Base-by-base conservation (phyloP, 2,329 filamentous ascomycete genomes). In the Xylaria sp. region DNA sequence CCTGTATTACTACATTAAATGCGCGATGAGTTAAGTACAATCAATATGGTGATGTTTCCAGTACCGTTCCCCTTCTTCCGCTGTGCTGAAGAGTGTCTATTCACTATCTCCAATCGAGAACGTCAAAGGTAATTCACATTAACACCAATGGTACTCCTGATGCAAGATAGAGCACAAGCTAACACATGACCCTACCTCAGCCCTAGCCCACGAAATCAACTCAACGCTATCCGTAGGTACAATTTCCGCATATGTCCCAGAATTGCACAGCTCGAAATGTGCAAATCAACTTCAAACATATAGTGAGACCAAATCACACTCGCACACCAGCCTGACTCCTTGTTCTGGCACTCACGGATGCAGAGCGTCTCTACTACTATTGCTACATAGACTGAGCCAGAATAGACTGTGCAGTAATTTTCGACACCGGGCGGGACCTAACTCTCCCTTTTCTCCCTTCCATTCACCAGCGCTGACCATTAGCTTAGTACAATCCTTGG, bases 21-120 rank as follows among this genome's bases (percentile, higher is more conserved):
- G n/a, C 34, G 15, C 46, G 25, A 60, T 67, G 48, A 60, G 4
- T 67, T 67, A 60, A 28, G 60, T 31, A 31, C 8, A 62, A 62
- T 57, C 8, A 41, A 63, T n/a, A 15, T 12, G 9, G 55, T 46
- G 18, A 64, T 55, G 31, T 56, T 0, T 34, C 50, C 44, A 50
- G 15, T 25, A 15, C 10, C 25, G 25, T 34, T 44, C 6, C 28
- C n/a, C 51, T 54, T 20, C 34, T 13, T 46, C 8, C 10, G 18
- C 20, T 9, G 58, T 66, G 58, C 4, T 9, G 31, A 44, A 7
- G 41, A 3, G n/a, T 56, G 31, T 50, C 41, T 54, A 0, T 1
- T 1, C 23, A 13, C 25, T 12, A 8, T 13, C 37, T 15, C 8
- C 20, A 20, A 10, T 39, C 18, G 41, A 41, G 54, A 6, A 44